Evolutionary conservation across 306 rosid genomes (phyloP), one percentile per base, ranked within the genome.

Genomic region (Sindora glabra): DNA sequence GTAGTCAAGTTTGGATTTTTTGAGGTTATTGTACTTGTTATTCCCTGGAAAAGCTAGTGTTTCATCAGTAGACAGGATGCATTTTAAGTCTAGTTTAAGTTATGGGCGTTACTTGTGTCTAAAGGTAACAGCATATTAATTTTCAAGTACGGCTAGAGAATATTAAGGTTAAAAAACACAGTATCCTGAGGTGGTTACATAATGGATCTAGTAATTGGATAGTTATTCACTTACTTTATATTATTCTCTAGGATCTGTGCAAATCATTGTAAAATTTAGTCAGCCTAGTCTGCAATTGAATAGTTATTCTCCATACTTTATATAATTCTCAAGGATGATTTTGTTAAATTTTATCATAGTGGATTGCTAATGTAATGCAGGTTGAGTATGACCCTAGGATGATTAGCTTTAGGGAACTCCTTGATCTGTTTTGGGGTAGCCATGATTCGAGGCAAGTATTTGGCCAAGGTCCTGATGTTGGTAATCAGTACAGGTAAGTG

Each of bases 381-480:
- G 89, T 86, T 56, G 90, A 83, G 58, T 92, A 92, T 73, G 95
- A 92, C 74, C 85, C 89, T 11, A 70, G 68, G 75, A 55, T 74
- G 46, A 88, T 78, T 65, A 73, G 71, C 45, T 92, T 69, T 62
- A 76, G 75, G 69, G 81, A 88, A 55, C 86, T 92, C 58, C 66
- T 92, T 76, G 88, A 86, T 58, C 76, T 86, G 21, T 92, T 92
- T 48, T 92, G 96, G 96, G 75, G 90, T 11, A 83, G 86, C 68
- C 98, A 92, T 65, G 98, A 92, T 72, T 83, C 87, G 45, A 79
- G 95, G 69, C 96, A 92, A 77, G 96, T 86, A 36, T 92, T 81
- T 77, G 98, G 98, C 66, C 98, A 92, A 76, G 98, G 96, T 74
- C 96, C 96, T 57, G 96, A 92, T 77, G 96, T 88, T 57, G 98